Base-by-base conservation (phyloP, 179 eudicot genomes). In the Sideroxylon spinosum region DNA sequence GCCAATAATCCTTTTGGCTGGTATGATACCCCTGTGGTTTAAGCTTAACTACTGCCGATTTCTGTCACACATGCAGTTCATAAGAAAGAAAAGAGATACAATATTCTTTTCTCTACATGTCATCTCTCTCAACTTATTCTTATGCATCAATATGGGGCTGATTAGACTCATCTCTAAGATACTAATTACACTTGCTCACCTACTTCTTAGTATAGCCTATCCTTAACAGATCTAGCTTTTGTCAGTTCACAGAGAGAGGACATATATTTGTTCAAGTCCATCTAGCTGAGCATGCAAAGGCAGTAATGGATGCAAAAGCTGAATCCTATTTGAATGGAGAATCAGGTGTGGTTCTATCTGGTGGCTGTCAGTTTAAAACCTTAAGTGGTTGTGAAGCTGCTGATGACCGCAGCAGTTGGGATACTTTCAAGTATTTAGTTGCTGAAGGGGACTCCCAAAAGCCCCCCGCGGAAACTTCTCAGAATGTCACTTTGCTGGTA, bases 311-410 rank as follows among this genome's bases (percentile, higher is more conserved):
- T 71, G 79, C 62, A 37, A 82, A 82, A 78, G 55, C 79, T 25
- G 82, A 86, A 77, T 79, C 78, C 73, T 75, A 74, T 57, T 25
- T 68, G 71, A 85, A 85, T 17, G 84, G 89, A 74, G 82, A 74
- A 23, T 79, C 78, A 8, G 83, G 86, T 67, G 68, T 32, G 55
- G 17, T 63, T 67, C 59, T 76, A 32, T 78, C 83, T 46, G 49
- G 82, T 66, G 79, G 75, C 20, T 75, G 68, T 70, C 84, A 72
- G 48, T 85, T 74, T 57, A 80, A 84, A 29, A 88, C 94, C 56
- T 80, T 90, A 46, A 90, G 94, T 71, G 94, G 94, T 50, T 82
- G 64, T 53, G 91, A 90, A 84, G 86, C 86, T 65, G 94, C 89
- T 56, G 89, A 87, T 68, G 81, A 82, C 37, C 83, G 78, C 26